Conservation (phyloP, 441 rosid species). For the Syzygium syzygioides region DNA sequence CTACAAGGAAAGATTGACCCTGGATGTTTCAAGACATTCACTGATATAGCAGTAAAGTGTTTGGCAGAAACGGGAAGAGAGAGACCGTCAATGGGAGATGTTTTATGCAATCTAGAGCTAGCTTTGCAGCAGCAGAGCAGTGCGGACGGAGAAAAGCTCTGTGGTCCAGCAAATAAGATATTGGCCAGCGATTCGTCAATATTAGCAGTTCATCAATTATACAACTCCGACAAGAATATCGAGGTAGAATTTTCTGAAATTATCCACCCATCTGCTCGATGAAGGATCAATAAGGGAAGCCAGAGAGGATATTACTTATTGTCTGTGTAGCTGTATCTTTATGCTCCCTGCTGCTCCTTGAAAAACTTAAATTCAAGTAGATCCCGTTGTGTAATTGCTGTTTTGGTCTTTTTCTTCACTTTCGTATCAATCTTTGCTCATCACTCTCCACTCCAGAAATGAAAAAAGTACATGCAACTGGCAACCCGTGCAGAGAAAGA, state of each 20-base stretch:
- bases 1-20: constrained; percentile 16
- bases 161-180: background rate
- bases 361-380: background rate
- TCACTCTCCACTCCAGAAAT: too few species aligned
- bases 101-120: constrained; percentile 17
- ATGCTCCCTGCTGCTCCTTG: background rate
- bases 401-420: too few species aligned
- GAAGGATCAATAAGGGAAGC: background rate
- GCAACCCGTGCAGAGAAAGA: too few species aligned
- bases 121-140: constrained; percentile 19
- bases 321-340: background rate
- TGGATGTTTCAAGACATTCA: constrained; percentile 13
- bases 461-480: too few species aligned
- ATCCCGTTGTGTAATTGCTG: background rate
- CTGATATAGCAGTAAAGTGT: constrained; percentile 22
- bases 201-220: background rate
- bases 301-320: background rate
- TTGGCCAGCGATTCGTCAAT: background rate
- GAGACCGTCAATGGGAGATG: constrained; percentile 24
- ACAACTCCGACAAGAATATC: background rate
- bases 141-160: constrained; percentile 2
- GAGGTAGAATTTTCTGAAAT: background rate
- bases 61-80: constrained; percentile 14
- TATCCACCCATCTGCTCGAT: background rate
- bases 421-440: too few species aligned